Evolutionary conservation across 345 rosid species (phyloP), one percentile per base, ranked within the genome.

Genomic region (Citrus hindsii): DNA sequence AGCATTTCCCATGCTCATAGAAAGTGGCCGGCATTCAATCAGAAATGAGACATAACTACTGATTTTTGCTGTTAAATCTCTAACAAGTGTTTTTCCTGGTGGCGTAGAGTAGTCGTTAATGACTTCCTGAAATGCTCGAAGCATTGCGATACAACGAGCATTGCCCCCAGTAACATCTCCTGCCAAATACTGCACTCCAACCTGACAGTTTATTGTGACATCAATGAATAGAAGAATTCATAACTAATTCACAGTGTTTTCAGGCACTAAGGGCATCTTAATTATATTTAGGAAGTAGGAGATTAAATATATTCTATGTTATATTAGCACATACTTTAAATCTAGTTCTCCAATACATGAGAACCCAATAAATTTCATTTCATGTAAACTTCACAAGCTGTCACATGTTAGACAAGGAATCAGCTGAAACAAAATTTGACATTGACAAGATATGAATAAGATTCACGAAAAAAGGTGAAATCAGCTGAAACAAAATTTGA

Each of bases 1-100:
- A 56, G 95, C 95, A 79, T 93, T 93, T 79, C 95, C 97, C 95
- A 93, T 93, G 87, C 97, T 93, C 83, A 93, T 91, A 77, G 95
- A 93, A 35, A 91, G 93, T 4, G 93, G 97, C 9, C 93, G 87
- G 53, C 94, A 93, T 70, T 93, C 92, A 67, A 85, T 91, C 77
- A 91, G 76, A 77, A 93, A 93, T n/a, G 95, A 93, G 61, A 91
- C 89, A 73, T 89, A 89, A 74, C 89, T 82, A 56, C 90, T 80
- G 63, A 93, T 86, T 82, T 89, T 91, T 51, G 86, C 83, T 35
- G 94, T 84, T 77, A 93, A 86, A 71, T 91, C 97, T 80, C 92
- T 81, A 80, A 66, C 55, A 56, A 93, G 85, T 81, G 86, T 88
- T 79, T 91, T 91, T 76, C 84, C 81, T 37, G 85, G 83, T 48